A percentile compares a stretch with the other conserved stretches of the same genome.
phyloP scores from a whole-genome alignment of 768 basidiomycete genomes.

The Melanogaster broomeanus region DNA sequence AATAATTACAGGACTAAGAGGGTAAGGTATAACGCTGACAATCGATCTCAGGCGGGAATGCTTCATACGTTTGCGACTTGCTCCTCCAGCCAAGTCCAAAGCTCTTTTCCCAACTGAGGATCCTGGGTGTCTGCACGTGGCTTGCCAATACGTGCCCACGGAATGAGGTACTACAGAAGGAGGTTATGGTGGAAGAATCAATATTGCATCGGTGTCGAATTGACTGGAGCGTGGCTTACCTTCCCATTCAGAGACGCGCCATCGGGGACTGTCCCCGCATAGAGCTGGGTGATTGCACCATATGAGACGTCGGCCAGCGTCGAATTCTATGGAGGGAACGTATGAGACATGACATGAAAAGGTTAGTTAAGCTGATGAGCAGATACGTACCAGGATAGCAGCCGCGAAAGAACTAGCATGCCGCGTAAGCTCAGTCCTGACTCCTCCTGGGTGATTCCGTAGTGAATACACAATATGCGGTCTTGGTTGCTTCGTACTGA shows the following conservation, averaged over 20 bases:
- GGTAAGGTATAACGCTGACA: too few species aligned
- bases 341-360: background rate
- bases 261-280: conserved; percentile 47
- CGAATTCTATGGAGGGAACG: conserved; percentile 1
- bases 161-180: too few species aligned
- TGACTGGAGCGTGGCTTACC: conserved; percentile 23
- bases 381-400: conserved; percentile 10
- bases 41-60: too few species aligned
- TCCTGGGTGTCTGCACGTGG: conserved; percentile 35
- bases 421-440: conserved; percentile 4
- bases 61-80: conserved; percentile 39
- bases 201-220: too few species aligned
- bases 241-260: conserved; percentile 46
- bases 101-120: conserved; percentile 33
- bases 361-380: background rate
- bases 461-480: background rate
- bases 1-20: too few species aligned
- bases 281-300: conserved; percentile 54
- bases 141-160: conserved; percentile 38
- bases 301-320: conserved; percentile 32
- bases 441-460: background rate
- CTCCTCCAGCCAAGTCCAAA: conserved; percentile 52
- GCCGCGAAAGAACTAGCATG: background rate
- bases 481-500: background rate
- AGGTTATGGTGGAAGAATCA: too few species aligned